These are phyloP conservation scores for Aspergillus baeticus DNA, from an alignment of 495 filamentous ascomycete species.

Conservation along the genomic window DNA sequence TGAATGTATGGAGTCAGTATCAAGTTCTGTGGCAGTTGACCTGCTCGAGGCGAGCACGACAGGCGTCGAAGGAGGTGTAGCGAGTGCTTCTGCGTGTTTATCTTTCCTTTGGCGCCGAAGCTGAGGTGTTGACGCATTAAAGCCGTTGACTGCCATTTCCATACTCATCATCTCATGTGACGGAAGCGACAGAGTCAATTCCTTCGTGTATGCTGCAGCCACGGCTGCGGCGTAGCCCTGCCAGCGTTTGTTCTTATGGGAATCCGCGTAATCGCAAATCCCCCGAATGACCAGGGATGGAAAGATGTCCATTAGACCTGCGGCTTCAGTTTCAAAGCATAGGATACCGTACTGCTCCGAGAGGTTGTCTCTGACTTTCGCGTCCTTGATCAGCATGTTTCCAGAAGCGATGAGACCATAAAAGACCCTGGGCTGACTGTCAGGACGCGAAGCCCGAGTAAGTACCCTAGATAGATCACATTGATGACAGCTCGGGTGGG, in stretches of 20 bases:
- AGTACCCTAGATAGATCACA: background rate
- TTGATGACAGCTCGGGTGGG: background rate
- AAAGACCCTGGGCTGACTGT: background rate
- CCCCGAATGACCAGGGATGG: background rate
- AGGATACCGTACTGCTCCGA: background rate
- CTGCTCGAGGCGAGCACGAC: no score
- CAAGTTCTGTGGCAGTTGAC: no score
- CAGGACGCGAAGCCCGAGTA: background rate
- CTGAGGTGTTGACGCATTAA: no score
- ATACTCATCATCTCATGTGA: no score
- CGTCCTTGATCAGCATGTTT: conserved; percentile 2
- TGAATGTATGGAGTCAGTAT: no score
- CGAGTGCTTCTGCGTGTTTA: no score
- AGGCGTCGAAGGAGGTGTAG: no score
- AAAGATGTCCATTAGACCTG: background rate
- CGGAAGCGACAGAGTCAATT: no score
- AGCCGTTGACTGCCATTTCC: no score
- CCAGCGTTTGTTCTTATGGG: background rate
- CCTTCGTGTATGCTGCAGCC: no score
- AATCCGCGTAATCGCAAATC: background rate
- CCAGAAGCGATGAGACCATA: conserved; percentile 5
- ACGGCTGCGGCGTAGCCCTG: background rate
- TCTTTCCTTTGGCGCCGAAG: no score
- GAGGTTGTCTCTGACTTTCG: background rate
- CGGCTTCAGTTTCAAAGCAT: background rate